phyloP scores from a whole-genome alignment of 1,284 basidiomycete genomes.

The Cryptococcus sp. region DNA sequence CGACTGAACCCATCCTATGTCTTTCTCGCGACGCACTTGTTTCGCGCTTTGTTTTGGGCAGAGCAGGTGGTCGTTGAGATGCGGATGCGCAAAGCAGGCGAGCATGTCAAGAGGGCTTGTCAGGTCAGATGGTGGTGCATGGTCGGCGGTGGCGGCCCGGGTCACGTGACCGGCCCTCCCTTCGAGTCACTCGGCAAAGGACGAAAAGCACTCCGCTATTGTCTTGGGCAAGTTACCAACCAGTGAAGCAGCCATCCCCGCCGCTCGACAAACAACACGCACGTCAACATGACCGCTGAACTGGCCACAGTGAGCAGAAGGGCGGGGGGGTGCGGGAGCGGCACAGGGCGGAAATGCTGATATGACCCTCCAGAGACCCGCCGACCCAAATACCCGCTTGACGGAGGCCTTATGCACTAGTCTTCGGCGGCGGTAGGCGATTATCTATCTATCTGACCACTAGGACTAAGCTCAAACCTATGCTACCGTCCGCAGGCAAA shows the following conservation, averaged over 20 bases:
- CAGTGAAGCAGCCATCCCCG: too few relatives aligned
- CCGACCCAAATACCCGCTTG: conserved; percentile 47
- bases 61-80: too few relatives aligned
- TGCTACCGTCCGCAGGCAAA: conserved; percentile 56
- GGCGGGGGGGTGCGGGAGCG: neutral
- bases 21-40: too few relatives aligned
- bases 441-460: conserved; percentile 19
- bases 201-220: too few relatives aligned
- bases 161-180: too few relatives aligned
- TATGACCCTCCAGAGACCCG: conserved; percentile 23
- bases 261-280: neutral
- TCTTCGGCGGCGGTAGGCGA: conserved; percentile 65
- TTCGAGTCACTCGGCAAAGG: too few relatives aligned
- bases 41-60: too few relatives aligned
- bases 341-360: neutral
- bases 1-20: neutral
- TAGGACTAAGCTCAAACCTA: neutral
- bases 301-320: conserved; percentile 1
- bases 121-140: too few relatives aligned
- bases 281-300: conserved; percentile 6
- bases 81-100: too few relatives aligned
- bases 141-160: too few relatives aligned
- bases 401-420: conserved; percentile 65
- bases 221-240: too few relatives aligned
- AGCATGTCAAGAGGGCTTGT: too few relatives aligned